Evolutionary conservation across 345 rosid genomes (phyloP), one percentile per base, ranked within the genome.

Genomic region (Psidium guajava): DNA sequence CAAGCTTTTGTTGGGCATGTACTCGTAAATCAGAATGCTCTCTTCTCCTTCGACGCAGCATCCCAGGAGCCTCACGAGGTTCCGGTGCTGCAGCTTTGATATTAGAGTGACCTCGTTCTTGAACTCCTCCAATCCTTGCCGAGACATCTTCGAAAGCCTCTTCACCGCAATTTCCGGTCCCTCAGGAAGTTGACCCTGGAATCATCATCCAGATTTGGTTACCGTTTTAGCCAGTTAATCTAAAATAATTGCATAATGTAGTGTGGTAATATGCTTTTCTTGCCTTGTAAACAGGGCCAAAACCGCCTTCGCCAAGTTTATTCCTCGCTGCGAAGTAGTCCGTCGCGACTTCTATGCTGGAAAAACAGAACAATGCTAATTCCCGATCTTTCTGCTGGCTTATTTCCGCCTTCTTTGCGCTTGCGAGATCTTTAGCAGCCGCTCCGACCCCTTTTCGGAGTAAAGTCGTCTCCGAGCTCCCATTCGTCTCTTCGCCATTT

Each of bases 291-390:
- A 93, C 95, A 7, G 81, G 83, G 10, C 94, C 95, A 86, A 92
- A 92, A 40, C 94, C 94, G 1, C 95, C 96, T 84, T 90, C 88
- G 1, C 94, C 96, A 6, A 93, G 85, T 87, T 90, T 92, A 54
- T 91, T 91, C 3, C 57, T 80, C 12, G 80, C 44, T 3, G 92
- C 86, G 42, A 93, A 93, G 15, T 88, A 80, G 27, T 86, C 44
- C 4, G 94, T 92, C 25, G 93, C 96, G 42, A 14, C 74, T 49
- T 81, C 47, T 49, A 85, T 21, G 82, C 85, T 64, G 58, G 83
- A 87, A 57, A 87, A 87, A 51, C n/a, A 51, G 22, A 87, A 54
- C 22, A 82, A 36, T 5, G 50, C 61, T 27, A 82, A 74, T 40
- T 85, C 86, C 12, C 27, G 42, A 49, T 69, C 82, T 24, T 53